A percentile compares a stretch with the other conserved stretches of the same genome.
Evolutionary conservation across 1,284 basidiomycete genomes (phyloP).

Genomic region (Hymenochaete sp.): DNA sequence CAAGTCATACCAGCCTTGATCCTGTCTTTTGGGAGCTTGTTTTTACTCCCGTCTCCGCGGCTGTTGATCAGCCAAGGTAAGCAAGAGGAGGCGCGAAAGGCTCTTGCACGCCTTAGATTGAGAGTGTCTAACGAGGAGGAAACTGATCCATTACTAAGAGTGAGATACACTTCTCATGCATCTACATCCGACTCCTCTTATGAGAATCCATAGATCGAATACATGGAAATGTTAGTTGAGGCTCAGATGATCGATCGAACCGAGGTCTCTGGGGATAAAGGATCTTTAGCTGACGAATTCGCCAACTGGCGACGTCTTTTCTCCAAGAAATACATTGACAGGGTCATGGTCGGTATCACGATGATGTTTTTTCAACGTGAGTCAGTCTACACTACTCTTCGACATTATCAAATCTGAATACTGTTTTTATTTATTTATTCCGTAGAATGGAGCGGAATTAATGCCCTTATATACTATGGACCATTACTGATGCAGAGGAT

Average conservation of each 20-base stretch:
- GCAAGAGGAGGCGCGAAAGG: conserved; percentile 41
- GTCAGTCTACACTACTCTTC: conserved; percentile 22
- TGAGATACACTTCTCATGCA: conserved; percentile 21
- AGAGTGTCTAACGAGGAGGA: conserved; percentile 30
- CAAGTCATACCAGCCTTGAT: conserved; percentile 64
- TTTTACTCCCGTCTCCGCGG: conserved; percentile 68
- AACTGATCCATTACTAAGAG: conserved; percentile 47
- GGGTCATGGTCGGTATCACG: conserved; percentile 59
- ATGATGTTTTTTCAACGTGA: conserved; percentile 76
- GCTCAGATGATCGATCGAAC: conserved; percentile 37
- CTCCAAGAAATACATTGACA: conserved; percentile 38
- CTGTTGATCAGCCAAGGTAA: conserved; percentile 51
- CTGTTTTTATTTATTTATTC: conserved; percentile 2
- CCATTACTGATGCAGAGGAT: conserved; percentile 60
- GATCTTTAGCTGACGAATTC: conserved; percentile 31
- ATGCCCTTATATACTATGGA: conserved; percentile 74
- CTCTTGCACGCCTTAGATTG: conserved; percentile 47
- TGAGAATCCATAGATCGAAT: conserved; percentile 43
- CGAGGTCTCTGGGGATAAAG: conserved; percentile 20
- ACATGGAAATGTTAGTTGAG: conserved; percentile 66
- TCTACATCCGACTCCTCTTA: neutral
- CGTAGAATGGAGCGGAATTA: conserved; percentile 76
- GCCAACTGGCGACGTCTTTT: conserved; percentile 50
- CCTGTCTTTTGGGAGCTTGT: conserved; percentile 52
- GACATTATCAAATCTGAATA: neutral